Conservation (phyloP, 163 green algal species). For the Smithsoniella earleae region DNA sequence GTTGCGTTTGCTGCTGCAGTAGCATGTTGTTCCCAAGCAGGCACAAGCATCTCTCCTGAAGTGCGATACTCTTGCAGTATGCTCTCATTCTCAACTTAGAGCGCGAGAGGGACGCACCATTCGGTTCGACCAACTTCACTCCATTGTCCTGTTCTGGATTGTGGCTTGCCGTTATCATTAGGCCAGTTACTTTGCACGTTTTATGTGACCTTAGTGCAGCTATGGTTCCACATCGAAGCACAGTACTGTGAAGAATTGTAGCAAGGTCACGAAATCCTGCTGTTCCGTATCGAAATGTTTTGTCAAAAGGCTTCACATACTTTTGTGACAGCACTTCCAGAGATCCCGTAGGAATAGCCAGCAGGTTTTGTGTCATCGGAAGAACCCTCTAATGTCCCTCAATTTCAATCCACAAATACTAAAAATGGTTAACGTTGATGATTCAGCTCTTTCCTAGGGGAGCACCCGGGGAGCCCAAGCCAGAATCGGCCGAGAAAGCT, state of each 20-base stretch:
- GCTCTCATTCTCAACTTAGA: not conserved
- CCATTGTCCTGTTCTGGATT: slow-evolving; percentile 93
- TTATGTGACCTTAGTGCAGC: slow-evolving; percentile 47
- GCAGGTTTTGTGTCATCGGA: too few relatives aligned
- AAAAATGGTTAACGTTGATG: not conserved
- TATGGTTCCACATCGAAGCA: slow-evolving; percentile 79
- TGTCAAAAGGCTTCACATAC: slow-evolving; percentile 38
- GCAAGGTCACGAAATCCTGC: slow-evolving; percentile 71
- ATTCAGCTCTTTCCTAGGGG: too few relatives aligned
- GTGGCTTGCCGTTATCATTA: slow-evolving; percentile 95
- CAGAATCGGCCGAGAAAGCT: too few relatives aligned
- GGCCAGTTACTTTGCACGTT: slow-evolving; percentile 49
- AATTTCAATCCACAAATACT: not conserved
- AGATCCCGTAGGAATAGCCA: too few relatives aligned
- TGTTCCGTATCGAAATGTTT: slow-evolving; percentile 68
- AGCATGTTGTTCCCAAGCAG: slow-evolving; percentile 48
- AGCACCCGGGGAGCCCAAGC: too few relatives aligned
- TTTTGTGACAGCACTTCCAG: too few relatives aligned
- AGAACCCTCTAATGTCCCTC: too few relatives aligned
- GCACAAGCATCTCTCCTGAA: slow-evolving; percentile 46
- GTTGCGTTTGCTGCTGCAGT: slow-evolving; percentile 54
- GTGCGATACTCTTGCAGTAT: not conserved
- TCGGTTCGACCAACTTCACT: slow-evolving; percentile 90
- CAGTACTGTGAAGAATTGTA: slow-evolving; percentile 56
- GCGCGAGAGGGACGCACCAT: slow-evolving; percentile 37